phyloP scores from a whole-genome alignment of 768 basidiomycete genomes.

The Cubamyces sp. region DNA sequence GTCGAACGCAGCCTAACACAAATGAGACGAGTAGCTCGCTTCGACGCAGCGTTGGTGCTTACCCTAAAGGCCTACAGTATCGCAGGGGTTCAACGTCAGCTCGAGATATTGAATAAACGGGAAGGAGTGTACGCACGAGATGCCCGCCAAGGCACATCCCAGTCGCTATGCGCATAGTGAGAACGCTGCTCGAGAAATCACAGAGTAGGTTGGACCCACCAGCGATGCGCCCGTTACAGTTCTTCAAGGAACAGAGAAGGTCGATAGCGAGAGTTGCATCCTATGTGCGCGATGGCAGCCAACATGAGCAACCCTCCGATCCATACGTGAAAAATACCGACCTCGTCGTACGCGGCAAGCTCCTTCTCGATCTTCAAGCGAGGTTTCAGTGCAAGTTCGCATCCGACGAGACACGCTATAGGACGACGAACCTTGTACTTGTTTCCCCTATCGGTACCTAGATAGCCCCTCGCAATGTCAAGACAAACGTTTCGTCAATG shows the following conservation, averaged over 20 bases:
- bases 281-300: constrained; percentile 39
- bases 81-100: constrained; percentile 33
- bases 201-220: constrained; percentile 44
- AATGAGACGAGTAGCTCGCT: background rate
- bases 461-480: background rate
- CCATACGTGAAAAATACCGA: constrained; percentile 30
- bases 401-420: background rate
- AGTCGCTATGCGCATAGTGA: constrained; percentile 53
- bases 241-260: constrained; percentile 67
- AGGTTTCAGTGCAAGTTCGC: background rate
- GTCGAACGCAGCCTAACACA: constrained; percentile 82
- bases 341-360: constrained; percentile 87
- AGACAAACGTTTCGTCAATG: background rate
- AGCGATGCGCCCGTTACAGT: constrained; percentile 92
- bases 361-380: constrained; percentile 80
- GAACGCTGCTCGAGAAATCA: constrained; percentile 32
- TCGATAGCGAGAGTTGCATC: constrained; percentile 82
- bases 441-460: constrained; percentile 91
- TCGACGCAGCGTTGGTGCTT: background rate
- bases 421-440: constrained; percentile 68
- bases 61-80: constrained; percentile 55
- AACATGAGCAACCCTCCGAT: no score
- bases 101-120: constrained; percentile 24
- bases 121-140: constrained; percentile 50
- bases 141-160: constrained; percentile 94